Evolutionary conservation across 2,329 filamentous ascomycete genomes (phyloP), one percentile per base, ranked within the genome.

Genomic region (Monosporascus sp.): DNA sequence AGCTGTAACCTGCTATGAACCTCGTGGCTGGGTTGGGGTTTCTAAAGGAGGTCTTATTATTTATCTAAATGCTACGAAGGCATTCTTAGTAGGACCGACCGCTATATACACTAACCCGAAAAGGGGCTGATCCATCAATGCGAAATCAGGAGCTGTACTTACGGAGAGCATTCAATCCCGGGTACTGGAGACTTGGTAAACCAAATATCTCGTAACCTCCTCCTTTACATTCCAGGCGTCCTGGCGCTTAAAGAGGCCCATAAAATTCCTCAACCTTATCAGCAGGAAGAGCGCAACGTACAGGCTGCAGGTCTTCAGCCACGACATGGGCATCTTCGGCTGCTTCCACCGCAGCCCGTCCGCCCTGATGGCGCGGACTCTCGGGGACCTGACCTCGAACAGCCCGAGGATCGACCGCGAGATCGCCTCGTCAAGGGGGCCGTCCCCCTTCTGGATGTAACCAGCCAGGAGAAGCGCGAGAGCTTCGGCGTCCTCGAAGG

Each of bases 11-110:
- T 42, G 76, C 79, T 0, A 76, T 80, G 54, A 83, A 87, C 54
- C 75, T 78, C 48, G 65, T 88, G 47, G 79, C 88, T 18, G 85
- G 88, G 69, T 83, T 88, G 18, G 85, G 85, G 0, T 88, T 87
- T 63, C 76, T 87, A 1, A 86, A 86, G 68, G 82, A 86, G 56
- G 82, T 87, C 22, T 66, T 31, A 5, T 27, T 27, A 27, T 27
- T 14, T 34, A 14, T 34, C 31, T 34, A 14, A 2, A 34, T 34
- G 31, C 31, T 34, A 34, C 31, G 5, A 14, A 34, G 31, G 11
- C 0, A 34, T 34, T 11, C 31, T 14, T 34, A 34, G 9, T 34
- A 14, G 31, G 14, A 34, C 11, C 31, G 31, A 14, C 31, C 9
- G 11, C 11, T 34, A 14, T 34, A 34, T 34, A 34, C 11, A 34